Conservation (phyloP, 352 stramenopile genomes). For the Phytophthora foliorum region DNA sequence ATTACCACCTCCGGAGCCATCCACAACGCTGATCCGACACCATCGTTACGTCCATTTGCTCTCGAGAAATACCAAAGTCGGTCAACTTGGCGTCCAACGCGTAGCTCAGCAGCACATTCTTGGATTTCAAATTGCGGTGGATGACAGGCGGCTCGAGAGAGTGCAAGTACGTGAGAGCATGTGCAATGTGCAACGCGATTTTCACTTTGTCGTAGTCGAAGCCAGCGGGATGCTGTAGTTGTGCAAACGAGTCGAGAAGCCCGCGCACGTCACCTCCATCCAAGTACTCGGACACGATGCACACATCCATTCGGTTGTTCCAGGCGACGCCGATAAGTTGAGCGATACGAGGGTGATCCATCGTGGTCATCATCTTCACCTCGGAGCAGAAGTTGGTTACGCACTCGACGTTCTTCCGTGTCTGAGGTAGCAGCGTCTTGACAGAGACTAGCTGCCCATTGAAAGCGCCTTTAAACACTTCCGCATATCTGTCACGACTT, state of each 20-base stretch:
- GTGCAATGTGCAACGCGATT: slow-evolving; percentile 38
- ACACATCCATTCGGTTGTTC: slow-evolving; percentile 40
- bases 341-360: slow-evolving; percentile 40
- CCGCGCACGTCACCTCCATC: slow-evolving; percentile 21
- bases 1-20: slow-evolving; percentile 47
- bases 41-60: slow-evolving; percentile 41
- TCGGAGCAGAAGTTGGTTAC: slow-evolving; percentile 24
- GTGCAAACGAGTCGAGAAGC: slow-evolving; percentile 24
- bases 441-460: slow-evolving; percentile 36
- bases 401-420: slow-evolving; percentile 14
- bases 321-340: slow-evolving; percentile 52
- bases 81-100: slow-evolving; percentile 51
- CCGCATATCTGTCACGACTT: slow-evolving; percentile 42
- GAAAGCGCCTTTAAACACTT: slow-evolving; percentile 45
- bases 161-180: slow-evolving; percentile 49
- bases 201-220: slow-evolving; percentile 46
- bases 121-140: slow-evolving; percentile 54
- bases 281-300: slow-evolving; percentile 50
- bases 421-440: slow-evolving; percentile 39
- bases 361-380: slow-evolving; percentile 28
- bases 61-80: slow-evolving; percentile 50
- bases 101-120: slow-evolving; percentile 43
- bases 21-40: slow-evolving; percentile 45
- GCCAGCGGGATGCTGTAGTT: slow-evolving; percentile 24
- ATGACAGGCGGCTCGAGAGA: slow-evolving; percentile 34